Base-by-base conservation (phyloP, 2,329 filamentous ascomycete species). In the Penicillium sp. region DNA sequence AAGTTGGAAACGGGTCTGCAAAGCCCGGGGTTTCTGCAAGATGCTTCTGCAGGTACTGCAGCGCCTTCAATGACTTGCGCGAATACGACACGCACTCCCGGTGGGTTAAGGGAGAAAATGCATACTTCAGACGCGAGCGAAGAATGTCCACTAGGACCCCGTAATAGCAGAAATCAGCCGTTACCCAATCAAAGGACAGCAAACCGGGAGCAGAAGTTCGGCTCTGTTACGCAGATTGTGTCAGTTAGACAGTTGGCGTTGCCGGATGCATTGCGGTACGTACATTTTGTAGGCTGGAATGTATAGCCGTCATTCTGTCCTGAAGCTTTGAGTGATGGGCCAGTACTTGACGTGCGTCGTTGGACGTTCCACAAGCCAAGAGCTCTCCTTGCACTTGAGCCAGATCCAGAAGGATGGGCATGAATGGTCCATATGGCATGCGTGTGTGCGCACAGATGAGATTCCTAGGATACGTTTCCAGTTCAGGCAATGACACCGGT, bases 71-170 rank as follows among this genome's bases (percentile, higher is more conserved):
- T 7, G 46, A 43, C 15, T 47, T 51, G 20, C 48, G 40, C n/a
- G 48, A 46, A 36, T 48, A 51, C 2, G 45, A 33, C 2, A 59
- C 30, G 28, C 56, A 58, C 42, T 56, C 51, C 8, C 28, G 42
- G 27, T 57, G 55, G 3, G 51, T 46, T 16, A 48, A 18, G 2
- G 53, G 54, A 10, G 44, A 53, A 20, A 50, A 50, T 1, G 39
- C 31, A 26, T 36, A 44, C 30, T 41, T 48, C n/a, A 58, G 28
- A 1, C 50, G 48, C 4, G 57, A 55, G 19, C 57, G 51, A 13
- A 53, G 45, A 23, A 58, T 46, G n/a, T 58, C 56, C 4, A 56
- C 54, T 5, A 54, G 39, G 20, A 59, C 57, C 1, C 56, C 48
- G 27, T 51, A 54, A 34, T 51, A 57, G 26, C 45, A 50, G 23